phyloP scores from a whole-genome alignment of 495 filamentous ascomycete genomes.

The Echria macrotheca region DNA sequence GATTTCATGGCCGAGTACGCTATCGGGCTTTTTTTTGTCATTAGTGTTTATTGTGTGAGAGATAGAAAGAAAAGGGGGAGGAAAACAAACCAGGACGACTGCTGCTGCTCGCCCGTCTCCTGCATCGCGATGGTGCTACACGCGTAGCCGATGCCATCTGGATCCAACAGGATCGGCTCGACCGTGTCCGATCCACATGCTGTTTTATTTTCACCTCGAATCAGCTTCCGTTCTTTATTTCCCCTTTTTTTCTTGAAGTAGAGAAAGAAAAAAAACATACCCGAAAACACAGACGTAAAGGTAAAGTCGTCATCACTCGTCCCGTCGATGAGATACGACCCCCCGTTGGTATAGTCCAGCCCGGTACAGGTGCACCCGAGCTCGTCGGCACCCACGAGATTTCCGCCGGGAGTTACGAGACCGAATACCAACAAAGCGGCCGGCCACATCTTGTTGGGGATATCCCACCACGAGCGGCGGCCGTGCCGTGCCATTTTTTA shows the following conservation, averaged over 20 bases:
- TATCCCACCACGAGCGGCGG: too few relatives aligned
- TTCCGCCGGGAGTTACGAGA: too few relatives aligned
- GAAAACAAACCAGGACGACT: too few relatives aligned
- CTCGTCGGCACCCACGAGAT: too few relatives aligned
- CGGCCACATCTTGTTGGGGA: too few relatives aligned
- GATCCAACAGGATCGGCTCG: slow-evolving; percentile 19
- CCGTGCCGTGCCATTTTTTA: too few relatives aligned
- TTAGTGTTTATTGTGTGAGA: background rate
- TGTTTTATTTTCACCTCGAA: too few relatives aligned
- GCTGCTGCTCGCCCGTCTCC: slow-evolving; percentile 13
- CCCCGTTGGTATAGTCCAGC: slow-evolving; percentile 25
- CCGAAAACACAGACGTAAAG: slow-evolving; percentile 22
- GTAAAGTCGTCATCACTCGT: slow-evolving; percentile 12
- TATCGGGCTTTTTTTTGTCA: slow-evolving; percentile 11
- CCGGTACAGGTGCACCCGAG: slow-evolving; percentile 21
- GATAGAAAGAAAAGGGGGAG: background rate
- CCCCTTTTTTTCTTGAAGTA: too few relatives aligned
- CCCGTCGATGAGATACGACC: slow-evolving; percentile 24
- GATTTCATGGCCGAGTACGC: slow-evolving; percentile 14
- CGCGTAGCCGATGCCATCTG: slow-evolving; percentile 13
- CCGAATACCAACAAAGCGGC: too few relatives aligned
- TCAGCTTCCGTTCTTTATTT: too few relatives aligned
- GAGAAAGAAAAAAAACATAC: too few relatives aligned
- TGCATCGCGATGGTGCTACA: slow-evolving; percentile 17
- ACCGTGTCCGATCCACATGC: slow-evolving; percentile 15